Percentiles rank a stretch among this genome's conserved stretches.
phyloP scores from a whole-genome alignment of 139 green algal species.

The Helicosporidium sp. region DNA sequence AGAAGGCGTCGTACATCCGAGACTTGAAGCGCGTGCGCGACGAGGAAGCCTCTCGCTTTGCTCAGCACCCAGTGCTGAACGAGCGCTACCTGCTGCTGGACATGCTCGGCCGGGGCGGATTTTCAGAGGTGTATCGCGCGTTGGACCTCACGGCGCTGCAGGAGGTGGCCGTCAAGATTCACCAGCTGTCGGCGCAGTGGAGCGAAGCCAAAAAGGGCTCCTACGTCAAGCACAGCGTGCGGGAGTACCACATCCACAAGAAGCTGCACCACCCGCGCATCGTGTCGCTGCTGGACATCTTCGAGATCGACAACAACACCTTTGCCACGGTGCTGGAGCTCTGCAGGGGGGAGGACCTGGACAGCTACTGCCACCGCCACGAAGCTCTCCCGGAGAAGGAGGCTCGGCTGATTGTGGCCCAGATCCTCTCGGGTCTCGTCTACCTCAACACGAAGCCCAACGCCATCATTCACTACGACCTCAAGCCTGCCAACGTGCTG shows the following conservation, averaged over 20 bases:
- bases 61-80: constrained; percentile 30
- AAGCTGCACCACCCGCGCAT: constrained; percentile 44
- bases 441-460: constrained; percentile 36
- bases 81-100: constrained; percentile 60
- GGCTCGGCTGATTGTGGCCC: constrained; percentile 45
- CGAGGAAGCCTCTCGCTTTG: constrained; percentile 59
- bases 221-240: constrained; percentile 77
- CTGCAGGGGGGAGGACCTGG: constrained; percentile 66
- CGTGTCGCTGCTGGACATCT: constrained; percentile 66
- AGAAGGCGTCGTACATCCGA: constrained; percentile 47
- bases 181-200: constrained; percentile 64
- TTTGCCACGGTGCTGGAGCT: constrained; percentile 87
- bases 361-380: constrained; percentile 51
- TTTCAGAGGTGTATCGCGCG: constrained; percentile 76
- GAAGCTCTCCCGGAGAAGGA: constrained; percentile 62
- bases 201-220: constrained; percentile 49
- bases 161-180: constrained; percentile 65
- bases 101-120: constrained; percentile 80
- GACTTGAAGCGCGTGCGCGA: constrained; percentile 56
- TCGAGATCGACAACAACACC: constrained; percentile 74
- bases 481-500: constrained; percentile 91
- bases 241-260: constrained; percentile 82
- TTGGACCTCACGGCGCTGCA: constrained; percentile 39
- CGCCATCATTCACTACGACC: constrained; percentile 82
- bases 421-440: constrained; percentile 36